Evolutionary conservation across 2,329 filamentous ascomycete species (phyloP), one percentile per base, ranked within the genome.

Genomic region (Akanthomyces dipterigenus): DNA sequence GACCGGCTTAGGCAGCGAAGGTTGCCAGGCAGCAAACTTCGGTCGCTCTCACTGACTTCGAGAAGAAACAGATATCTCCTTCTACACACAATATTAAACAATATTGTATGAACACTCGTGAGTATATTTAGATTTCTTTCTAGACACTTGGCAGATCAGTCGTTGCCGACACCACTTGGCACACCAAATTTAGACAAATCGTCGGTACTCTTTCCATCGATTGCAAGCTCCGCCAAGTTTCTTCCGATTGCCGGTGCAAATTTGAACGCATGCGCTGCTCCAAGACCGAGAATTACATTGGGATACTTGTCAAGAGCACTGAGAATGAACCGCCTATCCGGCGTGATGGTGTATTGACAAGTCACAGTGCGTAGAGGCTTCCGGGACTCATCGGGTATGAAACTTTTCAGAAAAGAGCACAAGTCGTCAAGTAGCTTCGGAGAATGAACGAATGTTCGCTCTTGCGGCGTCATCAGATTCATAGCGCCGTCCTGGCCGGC

Each of bases 291-390:
- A 14, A 69, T 63, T 0, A 69, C 61, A 54, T 67, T 49, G 0
- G 60, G 53, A 1, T 69, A 46, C 5, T 50, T 60, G 28, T 64
- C 60, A 11, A 69, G 24, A 0, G 65, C 64, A 6, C 66, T 65
- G 7, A 69, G 66, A 2, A 69, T 49, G 1, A 69, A 67, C 31
- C 68, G 68, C 1, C 68, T 64, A 24, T 66, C 67, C 0, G 67
- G 67, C 0, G 68, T 69, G 1, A 68, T 65, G 0, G 67, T 64
- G 11, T 69, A 69, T n/a, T 69, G 68, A 7, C 68, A 69, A 0
- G 68, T 69, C 9, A 69, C 61, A 3, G 68, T 69, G 5, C 68
- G 65, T 14, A 68, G 0, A 34, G 67, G 54, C 61, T 65, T 22
- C 18, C 55, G 45, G 16, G 20, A 34, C 14, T 55, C 36, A 36